These are phyloP conservation scores for Halophytophthora batemanensis DNA, from an alignment of 352 stramenopile genomes.

Conservation along the genomic window DNA sequence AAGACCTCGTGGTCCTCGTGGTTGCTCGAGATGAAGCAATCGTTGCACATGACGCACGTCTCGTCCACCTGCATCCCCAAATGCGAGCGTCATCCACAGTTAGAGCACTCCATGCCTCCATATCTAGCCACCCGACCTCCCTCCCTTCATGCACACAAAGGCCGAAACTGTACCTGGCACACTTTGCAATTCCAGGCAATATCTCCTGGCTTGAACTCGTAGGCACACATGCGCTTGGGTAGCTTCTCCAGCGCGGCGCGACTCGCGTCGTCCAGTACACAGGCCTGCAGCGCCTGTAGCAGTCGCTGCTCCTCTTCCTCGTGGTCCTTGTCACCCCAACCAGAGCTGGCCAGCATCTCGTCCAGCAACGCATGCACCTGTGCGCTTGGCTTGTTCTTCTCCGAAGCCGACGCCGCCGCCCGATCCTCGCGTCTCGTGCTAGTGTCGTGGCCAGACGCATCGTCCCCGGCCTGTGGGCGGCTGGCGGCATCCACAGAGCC, in stretches of 20 bases:
- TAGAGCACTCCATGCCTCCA: no score
- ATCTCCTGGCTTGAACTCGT: conserved; percentile 94
- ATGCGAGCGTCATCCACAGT: conserved; percentile 1
- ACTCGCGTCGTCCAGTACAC: conserved; percentile 51
- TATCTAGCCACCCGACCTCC: no score
- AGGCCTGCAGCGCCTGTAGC: conserved; percentile 50
- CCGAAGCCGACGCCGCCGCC: conserved; percentile 7
- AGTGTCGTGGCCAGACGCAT: no score
- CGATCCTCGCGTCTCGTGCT: background rate
- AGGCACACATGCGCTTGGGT: conserved; percentile 89
- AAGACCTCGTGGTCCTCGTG: conserved; percentile 94
- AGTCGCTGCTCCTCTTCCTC: conserved; percentile 44
- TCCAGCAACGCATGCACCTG: conserved; percentile 45
- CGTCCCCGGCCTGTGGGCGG: no score
- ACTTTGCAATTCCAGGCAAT: conserved; percentile 97
- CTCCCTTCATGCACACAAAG: no score
- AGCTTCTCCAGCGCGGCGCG: conserved; percentile 49
- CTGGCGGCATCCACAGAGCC: conserved; percentile 7
- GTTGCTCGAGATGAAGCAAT: conserved; percentile 94
- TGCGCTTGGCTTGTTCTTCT: conserved; percentile 3
- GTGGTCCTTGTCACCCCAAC: conserved; percentile 57
- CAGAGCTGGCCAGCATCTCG: conserved; percentile 46
- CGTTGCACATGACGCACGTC: conserved; percentile 97
- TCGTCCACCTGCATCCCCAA: conserved; percentile 84
- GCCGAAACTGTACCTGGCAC: conserved; percentile 53